Base-by-base conservation (phyloP, 129 eudicot genomes). In the Logfia minima region DNA sequence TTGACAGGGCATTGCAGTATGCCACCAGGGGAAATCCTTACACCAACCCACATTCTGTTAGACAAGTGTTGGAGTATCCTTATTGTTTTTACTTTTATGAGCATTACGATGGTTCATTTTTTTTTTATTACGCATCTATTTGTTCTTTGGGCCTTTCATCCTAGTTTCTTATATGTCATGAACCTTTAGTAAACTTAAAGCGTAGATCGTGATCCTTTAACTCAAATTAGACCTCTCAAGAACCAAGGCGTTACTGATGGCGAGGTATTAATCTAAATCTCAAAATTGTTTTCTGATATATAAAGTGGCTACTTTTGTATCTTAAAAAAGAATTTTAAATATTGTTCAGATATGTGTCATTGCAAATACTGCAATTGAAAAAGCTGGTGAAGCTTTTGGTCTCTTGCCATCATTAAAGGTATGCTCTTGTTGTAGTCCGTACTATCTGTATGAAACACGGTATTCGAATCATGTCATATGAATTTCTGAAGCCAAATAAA, bases 361-460 rank as follows among this genome's bases (percentile, higher is more conserved):
- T 84, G 92, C 92, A 31, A 93, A 93, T 71, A 77, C 84, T 61
- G 83, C 81, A 72, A 85, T 92, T 39, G 98, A 93, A 68, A 72
- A 89, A 13, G 83, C 76, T 70, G 88, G 84, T 37, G 90, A 93
- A 82, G 92, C 87, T 74, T 93, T 85, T 77, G 96, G 91, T 68
- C 91, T 90, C 71, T 73, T 93, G 72, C 96, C 98, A 21, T 85
- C 91, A 55, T 77, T 93, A 59, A 90, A 90, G 98, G 93, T 90
- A 84, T 75, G 64, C 43, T 35, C 23, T 8, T 39, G 26, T 16
- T 75, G 73, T 71, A 2, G n/a, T 66, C 13, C 6, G 4, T 66
- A 21, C 19, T 26, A 55, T 61, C 68, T 43, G 26, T 68, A 24
- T 22, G 5, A 53, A 72, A 55, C 66, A 72, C 13, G 51, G 52